Evolutionary conservation across 306 rosid species (phyloP).

Genomic region (Prosopis cineraria): DNA sequence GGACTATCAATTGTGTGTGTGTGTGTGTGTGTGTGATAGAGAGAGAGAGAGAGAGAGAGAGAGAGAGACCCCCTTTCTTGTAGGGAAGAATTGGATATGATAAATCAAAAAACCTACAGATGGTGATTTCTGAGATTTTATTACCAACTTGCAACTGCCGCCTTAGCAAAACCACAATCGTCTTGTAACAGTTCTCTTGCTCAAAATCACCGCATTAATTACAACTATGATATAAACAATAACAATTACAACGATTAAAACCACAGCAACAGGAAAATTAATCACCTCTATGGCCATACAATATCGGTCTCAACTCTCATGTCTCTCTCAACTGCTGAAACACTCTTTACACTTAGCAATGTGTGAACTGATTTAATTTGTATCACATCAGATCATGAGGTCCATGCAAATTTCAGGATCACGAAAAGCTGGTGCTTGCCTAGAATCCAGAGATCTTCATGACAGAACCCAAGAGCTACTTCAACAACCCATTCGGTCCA

Average conservation of each 20-base stretch:
- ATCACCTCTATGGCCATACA: background rate
- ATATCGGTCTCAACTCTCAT: background rate
- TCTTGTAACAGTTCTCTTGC: too few relatives aligned
- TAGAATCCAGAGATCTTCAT: conserved; percentile 18
- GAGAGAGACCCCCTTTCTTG: too few relatives aligned
- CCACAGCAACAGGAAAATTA: background rate
- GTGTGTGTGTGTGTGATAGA: too few relatives aligned
- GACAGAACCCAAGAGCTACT: conserved; percentile 31
- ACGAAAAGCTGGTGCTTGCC: background rate
- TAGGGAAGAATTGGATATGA: too few relatives aligned
- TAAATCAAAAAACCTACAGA: too few relatives aligned
- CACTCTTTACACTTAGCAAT: background rate
- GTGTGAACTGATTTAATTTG: background rate
- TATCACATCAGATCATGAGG: background rate
- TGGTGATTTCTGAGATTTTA: background rate
- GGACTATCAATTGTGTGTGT: too few relatives aligned
- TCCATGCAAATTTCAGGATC: background rate
- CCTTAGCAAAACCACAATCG: too few relatives aligned
- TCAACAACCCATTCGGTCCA: conserved; percentile 11
- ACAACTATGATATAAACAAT: background rate
- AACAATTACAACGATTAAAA: background rate
- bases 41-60: too few relatives aligned
- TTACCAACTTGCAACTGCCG: background rate
- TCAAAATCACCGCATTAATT: background rate
- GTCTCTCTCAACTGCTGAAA: background rate